phyloP scores from a whole-genome alignment of 176 grass and related monocot species.

The Paspalum vaginatum region DNA sequence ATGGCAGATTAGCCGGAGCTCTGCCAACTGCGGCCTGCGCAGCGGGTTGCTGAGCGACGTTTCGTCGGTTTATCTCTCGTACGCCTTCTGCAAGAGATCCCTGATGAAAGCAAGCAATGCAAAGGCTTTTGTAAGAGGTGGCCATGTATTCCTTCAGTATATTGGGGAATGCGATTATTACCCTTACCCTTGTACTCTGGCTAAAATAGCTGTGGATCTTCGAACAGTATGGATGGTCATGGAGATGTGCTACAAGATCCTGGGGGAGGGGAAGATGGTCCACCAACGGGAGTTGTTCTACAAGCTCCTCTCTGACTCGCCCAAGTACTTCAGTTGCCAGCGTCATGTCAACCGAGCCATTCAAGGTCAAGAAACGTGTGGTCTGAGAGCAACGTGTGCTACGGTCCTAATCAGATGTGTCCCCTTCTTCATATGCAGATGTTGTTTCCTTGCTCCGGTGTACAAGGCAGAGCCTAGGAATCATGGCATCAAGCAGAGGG shows the following conservation, averaged over 20 bases:
- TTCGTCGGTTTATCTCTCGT: conserved; percentile 74
- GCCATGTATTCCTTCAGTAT: neutral
- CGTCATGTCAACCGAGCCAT: conserved; percentile 64
- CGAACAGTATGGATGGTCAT: conserved; percentile 89
- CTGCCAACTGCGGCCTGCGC: conserved; percentile 63
- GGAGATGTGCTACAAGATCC: conserved; percentile 79
- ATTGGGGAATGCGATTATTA: neutral
- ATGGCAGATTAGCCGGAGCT: conserved; percentile 59
- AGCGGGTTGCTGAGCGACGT: conserved; percentile 63
- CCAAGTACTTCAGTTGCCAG: conserved; percentile 78
- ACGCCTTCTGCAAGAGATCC: conserved; percentile 73
- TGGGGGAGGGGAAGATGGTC: conserved; percentile 77
- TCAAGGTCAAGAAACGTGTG: conserved; percentile 56
- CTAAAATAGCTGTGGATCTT: conserved; percentile 16
- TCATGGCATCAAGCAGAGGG: conserved; percentile 90
- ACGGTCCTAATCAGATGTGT: neutral
- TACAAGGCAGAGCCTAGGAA: conserved; percentile 86
- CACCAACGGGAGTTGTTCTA: conserved; percentile 85
- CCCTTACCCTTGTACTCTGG: neutral
- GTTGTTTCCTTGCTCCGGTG: conserved; percentile 85
- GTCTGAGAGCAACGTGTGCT: neutral
- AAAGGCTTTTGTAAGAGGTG: conserved; percentile 77
- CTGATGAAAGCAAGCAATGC: conserved; percentile 65
- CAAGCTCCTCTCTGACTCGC: conserved; percentile 73
- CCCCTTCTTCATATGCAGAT: conserved; percentile 50